Evolutionary conservation across 345 rosid genomes (phyloP).

Genomic region (Syzygium aromaticum): DNA sequence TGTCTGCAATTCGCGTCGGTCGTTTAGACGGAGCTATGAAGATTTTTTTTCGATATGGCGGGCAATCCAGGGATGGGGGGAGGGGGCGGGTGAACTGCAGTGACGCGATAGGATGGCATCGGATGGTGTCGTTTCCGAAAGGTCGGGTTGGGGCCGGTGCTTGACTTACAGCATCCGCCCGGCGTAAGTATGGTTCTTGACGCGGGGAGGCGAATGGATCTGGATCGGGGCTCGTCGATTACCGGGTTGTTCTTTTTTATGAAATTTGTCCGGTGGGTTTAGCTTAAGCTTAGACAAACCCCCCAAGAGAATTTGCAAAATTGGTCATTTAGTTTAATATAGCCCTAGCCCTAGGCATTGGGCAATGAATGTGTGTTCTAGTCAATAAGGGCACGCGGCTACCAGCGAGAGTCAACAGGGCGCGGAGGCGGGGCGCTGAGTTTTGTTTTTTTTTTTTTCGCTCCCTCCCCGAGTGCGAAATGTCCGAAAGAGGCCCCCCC

Average conservation of each 20-base stretch:
- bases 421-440: background rate
- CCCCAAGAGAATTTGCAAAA: background rate
- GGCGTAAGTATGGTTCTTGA: background rate
- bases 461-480: background rate
- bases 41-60: fast-evolving
- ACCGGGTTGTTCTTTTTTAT: too few species aligned
- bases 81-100: too few species aligned
- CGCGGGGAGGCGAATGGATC: fast-evolving
- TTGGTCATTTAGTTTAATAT: too few species aligned
- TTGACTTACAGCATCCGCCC: background rate
- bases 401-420: background rate
- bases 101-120: too few species aligned
- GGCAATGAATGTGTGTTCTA: background rate
- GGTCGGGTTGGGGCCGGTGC: too few species aligned
- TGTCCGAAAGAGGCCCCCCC: background rate
- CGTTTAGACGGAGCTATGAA: background rate
- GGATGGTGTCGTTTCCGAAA: too few species aligned
- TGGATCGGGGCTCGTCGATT: background rate
- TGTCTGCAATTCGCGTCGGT: background rate
- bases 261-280: background rate
- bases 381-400: background rate
- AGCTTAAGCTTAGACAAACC: background rate
- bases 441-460: background rate
- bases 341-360: background rate
- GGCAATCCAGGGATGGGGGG: too few species aligned